Evolutionary conservation across 345 rosid genomes (phyloP).

Genomic region (Syzygium jambos): DNA sequence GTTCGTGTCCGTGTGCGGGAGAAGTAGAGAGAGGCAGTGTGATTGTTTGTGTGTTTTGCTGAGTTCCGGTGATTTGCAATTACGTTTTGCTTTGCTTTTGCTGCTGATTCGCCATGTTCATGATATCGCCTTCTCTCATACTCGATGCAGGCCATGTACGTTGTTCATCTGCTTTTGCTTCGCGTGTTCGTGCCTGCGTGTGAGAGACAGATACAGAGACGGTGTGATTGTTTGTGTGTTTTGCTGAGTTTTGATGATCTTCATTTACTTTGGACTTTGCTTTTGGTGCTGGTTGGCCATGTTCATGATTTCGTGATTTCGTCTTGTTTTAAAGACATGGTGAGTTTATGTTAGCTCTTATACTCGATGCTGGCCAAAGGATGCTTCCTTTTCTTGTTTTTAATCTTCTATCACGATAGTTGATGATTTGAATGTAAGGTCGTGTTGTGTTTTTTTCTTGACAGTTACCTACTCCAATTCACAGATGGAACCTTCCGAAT

Average conservation of each 20-base stretch:
- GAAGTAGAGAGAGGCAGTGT: background rate
- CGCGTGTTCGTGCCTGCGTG: background rate
- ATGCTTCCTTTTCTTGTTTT: background rate
- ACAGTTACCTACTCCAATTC: constrained; percentile 84
- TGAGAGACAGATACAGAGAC: background rate
- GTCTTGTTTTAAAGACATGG: background rate
- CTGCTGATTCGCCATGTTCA: background rate
- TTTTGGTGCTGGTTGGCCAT: background rate
- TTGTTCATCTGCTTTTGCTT: background rate
- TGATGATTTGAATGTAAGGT: background rate
- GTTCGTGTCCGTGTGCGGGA: no score
- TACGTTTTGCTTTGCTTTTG: background rate
- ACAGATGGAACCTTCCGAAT: constrained; percentile 76
- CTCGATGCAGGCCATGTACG: background rate
- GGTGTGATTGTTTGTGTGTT: background rate
- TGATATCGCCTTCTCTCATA: background rate
- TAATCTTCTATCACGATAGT: background rate
- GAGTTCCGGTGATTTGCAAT: background rate
- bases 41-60: background rate
- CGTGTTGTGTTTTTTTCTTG: background rate
- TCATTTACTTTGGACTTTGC: background rate
- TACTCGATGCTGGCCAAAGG: background rate
- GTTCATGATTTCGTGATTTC: background rate
- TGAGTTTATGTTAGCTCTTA: no score
- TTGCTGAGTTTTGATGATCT: background rate